Conservation (phyloP, 1,139 yeast species). For the Taphrina deformans region DNA sequence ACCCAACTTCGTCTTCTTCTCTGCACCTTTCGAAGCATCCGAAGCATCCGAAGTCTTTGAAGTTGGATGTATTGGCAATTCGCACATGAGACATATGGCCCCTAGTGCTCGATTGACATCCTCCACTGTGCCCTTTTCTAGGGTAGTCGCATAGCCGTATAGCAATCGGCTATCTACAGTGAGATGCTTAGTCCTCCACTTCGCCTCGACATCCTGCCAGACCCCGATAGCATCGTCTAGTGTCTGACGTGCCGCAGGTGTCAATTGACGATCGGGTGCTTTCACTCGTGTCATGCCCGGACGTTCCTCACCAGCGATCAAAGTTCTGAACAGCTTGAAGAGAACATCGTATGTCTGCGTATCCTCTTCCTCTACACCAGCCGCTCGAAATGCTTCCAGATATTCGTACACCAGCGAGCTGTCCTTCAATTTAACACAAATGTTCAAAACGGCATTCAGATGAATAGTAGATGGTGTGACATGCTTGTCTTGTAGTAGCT, state of each 20-base stretch:
- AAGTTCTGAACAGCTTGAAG: background rate
- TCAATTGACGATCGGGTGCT: background rate
- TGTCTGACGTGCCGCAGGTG: background rate
- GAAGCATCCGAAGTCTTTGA: background rate
- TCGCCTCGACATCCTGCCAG: slow-evolving; percentile 18
- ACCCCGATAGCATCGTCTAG: slow-evolving; percentile 5
- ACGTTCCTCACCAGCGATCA: background rate
- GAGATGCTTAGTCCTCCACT: slow-evolving; percentile 7
- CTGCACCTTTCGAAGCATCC: background rate
- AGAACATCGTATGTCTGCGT: slow-evolving; percentile 13
- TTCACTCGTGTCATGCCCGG: background rate
- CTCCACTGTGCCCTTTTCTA: background rate
- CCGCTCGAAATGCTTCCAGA: background rate
- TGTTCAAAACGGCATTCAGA: slow-evolving; percentile 20
- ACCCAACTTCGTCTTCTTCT: background rate
- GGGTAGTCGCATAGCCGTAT: background rate
- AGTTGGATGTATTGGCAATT: background rate
- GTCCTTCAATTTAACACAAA: slow-evolving; percentile 5
- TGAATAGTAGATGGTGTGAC: slow-evolving; percentile 14
- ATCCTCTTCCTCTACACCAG: slow-evolving; percentile 5
- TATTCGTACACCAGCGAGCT: background rate
- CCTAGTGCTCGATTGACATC: background rate
- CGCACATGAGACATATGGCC: background rate
- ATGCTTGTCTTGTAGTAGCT: slow-evolving; percentile 1
- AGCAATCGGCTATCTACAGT: slow-evolving; percentile 10